phyloP scores from a whole-genome alignment of 23 red algal species.

The Porphyridium purpureum region DNA sequence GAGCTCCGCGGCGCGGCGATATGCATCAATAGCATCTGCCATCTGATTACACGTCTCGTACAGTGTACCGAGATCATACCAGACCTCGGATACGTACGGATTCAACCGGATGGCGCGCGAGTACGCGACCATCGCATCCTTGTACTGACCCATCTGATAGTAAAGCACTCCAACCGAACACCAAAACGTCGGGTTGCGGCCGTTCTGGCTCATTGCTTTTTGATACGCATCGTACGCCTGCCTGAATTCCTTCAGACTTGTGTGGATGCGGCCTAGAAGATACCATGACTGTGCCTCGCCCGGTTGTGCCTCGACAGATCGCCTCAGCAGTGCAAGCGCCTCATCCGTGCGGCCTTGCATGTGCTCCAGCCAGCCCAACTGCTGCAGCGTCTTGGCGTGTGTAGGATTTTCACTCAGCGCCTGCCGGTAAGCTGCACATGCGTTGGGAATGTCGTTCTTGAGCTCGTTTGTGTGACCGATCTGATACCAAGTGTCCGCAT shows the following conservation, averaged over 20 bases:
- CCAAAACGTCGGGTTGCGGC: conserved; percentile 69
- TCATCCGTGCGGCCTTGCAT: conserved; percentile 23
- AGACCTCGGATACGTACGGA: conserved; percentile 77
- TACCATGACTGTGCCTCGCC: conserved; percentile 85
- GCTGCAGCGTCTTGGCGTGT: conserved; percentile 81
- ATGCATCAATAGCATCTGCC: conserved; percentile 72
- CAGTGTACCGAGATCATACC: conserved; percentile 85
- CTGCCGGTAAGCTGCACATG: conserved; percentile 48
- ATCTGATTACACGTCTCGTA: conserved; percentile 81
- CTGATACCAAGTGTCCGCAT: conserved; percentile 63
- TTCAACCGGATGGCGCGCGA: conserved; percentile 52
- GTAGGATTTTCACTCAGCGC: conserved; percentile 77
- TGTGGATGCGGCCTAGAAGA: conserved; percentile 74
- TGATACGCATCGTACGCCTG: conserved; percentile 87
- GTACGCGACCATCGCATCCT: conserved; percentile 93
- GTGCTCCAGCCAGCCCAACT: conserved; percentile 66
- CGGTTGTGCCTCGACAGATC: conserved; percentile 42
- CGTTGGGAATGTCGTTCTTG: conserved; percentile 26
- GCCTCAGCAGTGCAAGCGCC: conserved; percentile 25
- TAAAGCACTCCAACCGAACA: conserved; percentile 94
- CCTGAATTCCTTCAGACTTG: conserved; percentile 38
- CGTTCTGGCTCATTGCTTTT: conserved; percentile 69
- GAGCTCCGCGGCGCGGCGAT: conserved; percentile 46
- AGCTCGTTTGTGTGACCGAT: conserved; percentile 76
- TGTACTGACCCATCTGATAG: conserved; percentile 73